Evolutionary conservation across 2,329 filamentous ascomycete species (phyloP), one percentile per base, ranked within the genome.

Genomic region (Cladophialophora carrionii): DNA sequence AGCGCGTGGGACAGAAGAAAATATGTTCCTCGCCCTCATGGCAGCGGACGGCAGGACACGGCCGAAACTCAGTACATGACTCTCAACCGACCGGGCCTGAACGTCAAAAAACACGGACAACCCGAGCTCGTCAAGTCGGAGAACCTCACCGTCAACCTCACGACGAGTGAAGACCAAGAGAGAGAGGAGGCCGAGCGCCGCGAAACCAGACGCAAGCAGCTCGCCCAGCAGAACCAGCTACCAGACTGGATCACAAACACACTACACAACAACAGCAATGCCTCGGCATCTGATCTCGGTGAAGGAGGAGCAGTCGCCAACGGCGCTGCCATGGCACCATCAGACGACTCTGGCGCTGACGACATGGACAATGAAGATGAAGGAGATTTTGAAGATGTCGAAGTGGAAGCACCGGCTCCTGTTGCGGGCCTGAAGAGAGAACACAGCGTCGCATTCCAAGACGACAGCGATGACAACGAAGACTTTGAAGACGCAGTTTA

Each of bases 191-290:
- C 77, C 3, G 82, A 83, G 60, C 76, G 81, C 57, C 79, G 78
- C 1, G 80, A 79, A 49, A 77, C 78, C 29, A 77, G 79, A 46
- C 78, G 79, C 63, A 82, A 81, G 68, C 78, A 80, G 1, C 72
- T 83, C 51, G 81, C 82, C 65, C 81, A 82, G 64, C 81, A 83
- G 70, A 84, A 84, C 57, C 78, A 79, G 4, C 74, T 84, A 9
- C 82, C 82, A 0, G 79, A 81, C 17, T 84, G 82, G 82, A 80
- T 83, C 68, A 83, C 81, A 7, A 62, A 61, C 55, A 71, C 52
- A 31, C 29, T 54, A 54, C 52, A 54, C 52, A 54, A 32, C 29
- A 54, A 5, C 5, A 20, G 8, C n/a, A 34, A 24, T 12, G 8
- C 26, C 29, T 31, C 52, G 17, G n/a, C 24, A 29, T 31, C 48